Conservation (phyloP, 208 protist species). For the Angomonas desouzai region DNA sequence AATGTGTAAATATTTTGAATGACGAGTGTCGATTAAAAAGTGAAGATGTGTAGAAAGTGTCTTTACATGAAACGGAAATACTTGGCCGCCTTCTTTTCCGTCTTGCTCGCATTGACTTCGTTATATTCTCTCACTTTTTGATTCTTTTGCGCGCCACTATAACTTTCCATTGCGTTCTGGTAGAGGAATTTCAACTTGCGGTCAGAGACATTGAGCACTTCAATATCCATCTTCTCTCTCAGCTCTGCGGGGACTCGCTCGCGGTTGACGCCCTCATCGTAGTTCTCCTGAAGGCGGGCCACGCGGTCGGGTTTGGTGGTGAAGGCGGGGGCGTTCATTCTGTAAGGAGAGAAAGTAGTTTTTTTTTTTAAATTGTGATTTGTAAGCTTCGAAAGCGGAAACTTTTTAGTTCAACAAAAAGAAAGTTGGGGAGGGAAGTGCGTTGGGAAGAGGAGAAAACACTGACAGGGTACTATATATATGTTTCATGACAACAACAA, state of each 20-base stretch:
- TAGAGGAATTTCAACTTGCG: conserved; percentile 72
- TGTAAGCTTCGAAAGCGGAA: neutral
- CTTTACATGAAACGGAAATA: conserved; percentile 33
- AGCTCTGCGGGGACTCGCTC: conserved; percentile 44
- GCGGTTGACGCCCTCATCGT: conserved; percentile 62
- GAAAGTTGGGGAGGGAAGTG: too few relatives aligned
- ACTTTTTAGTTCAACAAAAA: neutral
- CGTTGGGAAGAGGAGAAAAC: neutral
- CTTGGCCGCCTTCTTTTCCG: conserved; percentile 16
- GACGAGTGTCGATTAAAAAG: too few relatives aligned
- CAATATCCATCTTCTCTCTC: conserved; percentile 53
- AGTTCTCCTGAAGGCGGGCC: conserved; percentile 69
- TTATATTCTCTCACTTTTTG: conserved; percentile 58
- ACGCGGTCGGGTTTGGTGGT: conserved; percentile 61
- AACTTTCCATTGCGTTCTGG: conserved; percentile 72
- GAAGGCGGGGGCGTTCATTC: conserved; percentile 60
- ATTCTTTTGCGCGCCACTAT: conserved; percentile 54
- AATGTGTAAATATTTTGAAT: too few relatives aligned
- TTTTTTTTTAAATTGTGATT: conserved; percentile 11
- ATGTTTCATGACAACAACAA: conserved; percentile 7
- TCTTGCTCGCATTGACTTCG: conserved; percentile 18
- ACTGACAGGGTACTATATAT: too few relatives aligned
- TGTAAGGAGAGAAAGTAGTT: too few relatives aligned
- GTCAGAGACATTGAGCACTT: conserved; percentile 34
- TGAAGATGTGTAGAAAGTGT: neutral